Conservation (phyloP, 345 rosid genomes). For the Erodium maritimum region DNA sequence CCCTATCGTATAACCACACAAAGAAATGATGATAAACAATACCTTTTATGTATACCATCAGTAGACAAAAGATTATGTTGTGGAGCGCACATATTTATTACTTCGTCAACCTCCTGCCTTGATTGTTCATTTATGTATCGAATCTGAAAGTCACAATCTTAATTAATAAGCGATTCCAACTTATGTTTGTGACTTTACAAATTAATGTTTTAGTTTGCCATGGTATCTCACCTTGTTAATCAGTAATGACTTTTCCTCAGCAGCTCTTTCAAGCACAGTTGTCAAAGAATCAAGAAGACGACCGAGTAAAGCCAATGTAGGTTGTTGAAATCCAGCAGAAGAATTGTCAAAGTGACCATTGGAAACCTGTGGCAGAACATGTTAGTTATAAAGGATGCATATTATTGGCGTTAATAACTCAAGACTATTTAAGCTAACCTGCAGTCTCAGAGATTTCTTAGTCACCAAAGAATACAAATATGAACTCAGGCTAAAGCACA, state of each 20-base stretch:
- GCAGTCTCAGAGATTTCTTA: slow-evolving; percentile 63
- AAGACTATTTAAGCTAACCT: slow-evolving; percentile 28
- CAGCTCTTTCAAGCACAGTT: slow-evolving; percentile 65
- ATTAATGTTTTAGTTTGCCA: background rate
- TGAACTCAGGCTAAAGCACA: slow-evolving; percentile 72
- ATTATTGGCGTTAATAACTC: background rate
- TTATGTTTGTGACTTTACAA: background rate
- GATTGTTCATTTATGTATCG: slow-evolving; percentile 85
- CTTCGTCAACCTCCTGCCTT: slow-evolving; percentile 89
- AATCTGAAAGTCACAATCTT: slow-evolving; percentile 35
- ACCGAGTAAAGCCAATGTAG: slow-evolving; percentile 46
- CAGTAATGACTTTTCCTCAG: slow-evolving; percentile 74
- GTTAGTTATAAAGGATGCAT: slow-evolving; percentile 5
- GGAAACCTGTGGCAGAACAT: slow-evolving; percentile 35
- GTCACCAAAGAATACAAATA: slow-evolving; percentile 75
- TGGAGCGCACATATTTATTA: slow-evolving; percentile 54
- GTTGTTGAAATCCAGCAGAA: slow-evolving; percentile 47
- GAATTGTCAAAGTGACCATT: slow-evolving; percentile 31
- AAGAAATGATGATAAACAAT: slow-evolving; percentile 3
- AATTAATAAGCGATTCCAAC: background rate
- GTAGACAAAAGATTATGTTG: slow-evolving; percentile 47
- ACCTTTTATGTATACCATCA: slow-evolving; percentile 84
- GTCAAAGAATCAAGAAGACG: slow-evolving; percentile 60
- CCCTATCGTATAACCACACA: background rate
- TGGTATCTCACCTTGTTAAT: slow-evolving; percentile 50